Conservation (phyloP, 2,329 filamentous ascomycete genomes). For the Ceratocystis cubensis region DNA sequence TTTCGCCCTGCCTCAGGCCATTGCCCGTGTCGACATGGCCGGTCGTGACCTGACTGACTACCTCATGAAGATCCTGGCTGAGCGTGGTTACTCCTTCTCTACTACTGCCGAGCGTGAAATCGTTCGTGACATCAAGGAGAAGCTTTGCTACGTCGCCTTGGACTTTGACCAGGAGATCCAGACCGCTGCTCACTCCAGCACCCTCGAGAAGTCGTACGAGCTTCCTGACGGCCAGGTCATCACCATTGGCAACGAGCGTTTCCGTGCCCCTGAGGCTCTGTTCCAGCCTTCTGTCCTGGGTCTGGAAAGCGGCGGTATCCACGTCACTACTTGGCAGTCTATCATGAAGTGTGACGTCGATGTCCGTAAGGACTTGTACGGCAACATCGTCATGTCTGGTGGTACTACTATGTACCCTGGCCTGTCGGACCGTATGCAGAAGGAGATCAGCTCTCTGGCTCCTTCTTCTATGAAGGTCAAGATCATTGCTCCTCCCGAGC, state of each 20-base stretch:
- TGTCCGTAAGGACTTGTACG: slow-evolving; percentile 99
- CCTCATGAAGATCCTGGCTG: slow-evolving; percentile 99
- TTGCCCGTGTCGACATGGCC: slow-evolving; percentile 99
- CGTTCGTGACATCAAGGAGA: slow-evolving; percentile 99
- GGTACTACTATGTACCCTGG: slow-evolving; percentile 99
- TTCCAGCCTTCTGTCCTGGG: slow-evolving; percentile 98
- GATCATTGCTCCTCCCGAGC: slow-evolving; percentile 99
- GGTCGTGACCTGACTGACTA: slow-evolving; percentile 99
- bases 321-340: slow-evolving; percentile 99
- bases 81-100: slow-evolving; percentile 99
- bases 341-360: slow-evolving; percentile 99
- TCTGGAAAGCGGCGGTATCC: slow-evolving; percentile 97
- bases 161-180: slow-evolving; percentile 99
- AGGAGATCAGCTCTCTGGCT: slow-evolving; percentile 99
- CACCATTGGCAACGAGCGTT: slow-evolving; percentile 99
- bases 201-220: slow-evolving; percentile 99
- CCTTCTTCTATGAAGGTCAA: slow-evolving; percentile 99
- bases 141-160: slow-evolving; percentile 99
- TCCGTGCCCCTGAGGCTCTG: slow-evolving; percentile 98
- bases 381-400: slow-evolving; percentile 99
- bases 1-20: slow-evolving; percentile 99
- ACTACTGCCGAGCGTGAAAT: slow-evolving; percentile 99
- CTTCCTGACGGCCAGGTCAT: slow-evolving; percentile 99
- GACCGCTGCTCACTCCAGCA: slow-evolving; percentile 97
- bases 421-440: slow-evolving; percentile 99